Evolutionary conservation across 257 asterid species (phyloP).

Genomic region (Solanum commersonii): DNA sequence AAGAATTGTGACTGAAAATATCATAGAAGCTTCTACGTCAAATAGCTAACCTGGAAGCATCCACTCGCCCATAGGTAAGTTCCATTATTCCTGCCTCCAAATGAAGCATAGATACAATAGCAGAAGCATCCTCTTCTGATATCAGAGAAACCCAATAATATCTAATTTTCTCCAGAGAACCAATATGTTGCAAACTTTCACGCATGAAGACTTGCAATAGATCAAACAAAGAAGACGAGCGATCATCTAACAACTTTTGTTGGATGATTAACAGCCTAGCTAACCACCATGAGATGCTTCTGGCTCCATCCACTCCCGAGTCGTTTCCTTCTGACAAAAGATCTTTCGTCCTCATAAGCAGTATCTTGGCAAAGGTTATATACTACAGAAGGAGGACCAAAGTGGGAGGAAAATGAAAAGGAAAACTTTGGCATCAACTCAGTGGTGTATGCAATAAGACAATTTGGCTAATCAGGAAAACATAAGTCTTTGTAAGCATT

Average conservation of each 20-base stretch:
- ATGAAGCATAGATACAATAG: conserved; percentile 52
- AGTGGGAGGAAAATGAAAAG: not conserved
- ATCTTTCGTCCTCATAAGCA: conserved; percentile 62
- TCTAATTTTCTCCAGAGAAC: conserved; percentile 39
- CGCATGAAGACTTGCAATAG: conserved; percentile 55
- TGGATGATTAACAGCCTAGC: conserved; percentile 71
- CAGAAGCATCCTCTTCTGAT: conserved; percentile 48
- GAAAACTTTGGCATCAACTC: not conserved
- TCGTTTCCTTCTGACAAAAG: conserved; percentile 40
- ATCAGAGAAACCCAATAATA: conserved; percentile 32
- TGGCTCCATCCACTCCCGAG: conserved; percentile 27
- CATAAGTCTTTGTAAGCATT: not conserved
- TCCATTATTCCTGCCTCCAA: conserved; percentile 79
- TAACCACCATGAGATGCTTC: conserved; percentile 85
- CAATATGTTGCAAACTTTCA: conserved; percentile 50
- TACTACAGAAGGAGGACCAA: conserved; percentile 41
- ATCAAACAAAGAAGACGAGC: conserved; percentile 72
- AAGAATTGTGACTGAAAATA: not conserved
- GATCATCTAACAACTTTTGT: conserved; percentile 77
- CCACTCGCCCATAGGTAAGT: conserved; percentile 72
- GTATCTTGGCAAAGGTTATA: conserved; percentile 63
- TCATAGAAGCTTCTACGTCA: not conserved
- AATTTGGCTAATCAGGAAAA: not conserved
- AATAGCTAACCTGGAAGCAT: conserved; percentile 66
- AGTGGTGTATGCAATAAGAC: not conserved